Conservation (phyloP, 306 rosid genomes). For the Coriaria nepalensis region DNA sequence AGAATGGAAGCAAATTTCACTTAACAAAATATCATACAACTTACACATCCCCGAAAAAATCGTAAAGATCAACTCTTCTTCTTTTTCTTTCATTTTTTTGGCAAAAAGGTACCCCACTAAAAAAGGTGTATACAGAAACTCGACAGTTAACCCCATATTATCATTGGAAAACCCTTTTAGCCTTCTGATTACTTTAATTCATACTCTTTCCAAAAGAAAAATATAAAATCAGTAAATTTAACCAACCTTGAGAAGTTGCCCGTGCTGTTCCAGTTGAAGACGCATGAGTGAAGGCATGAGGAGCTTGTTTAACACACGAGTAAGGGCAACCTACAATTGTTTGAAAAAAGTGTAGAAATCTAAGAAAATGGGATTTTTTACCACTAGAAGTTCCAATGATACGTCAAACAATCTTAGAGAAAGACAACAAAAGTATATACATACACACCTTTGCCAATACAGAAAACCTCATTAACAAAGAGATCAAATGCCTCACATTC, state of each 20-base stretch:
- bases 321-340: constrained; percentile 55
- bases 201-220: too few species aligned
- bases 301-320: constrained; percentile 72
- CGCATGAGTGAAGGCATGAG: constrained; percentile 61
- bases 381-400: too few species aligned
- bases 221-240: not conserved
- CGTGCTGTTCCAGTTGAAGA: constrained; percentile 70
- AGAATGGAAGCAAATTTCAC: not conserved
- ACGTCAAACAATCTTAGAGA: too few species aligned
- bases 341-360: not conserved
- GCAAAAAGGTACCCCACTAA: too few species aligned
- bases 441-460: constrained; percentile 87
- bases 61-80: not conserved
- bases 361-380: too few species aligned
- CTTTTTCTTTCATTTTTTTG: too few species aligned
- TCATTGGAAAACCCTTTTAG: too few species aligned
- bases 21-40: too few species aligned
- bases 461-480: constrained; percentile 65
- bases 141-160: too few species aligned
- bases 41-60: constrained; percentile 9
- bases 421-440: too few species aligned
- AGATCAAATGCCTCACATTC: constrained; percentile 87
- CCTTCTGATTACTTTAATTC: too few species aligned
- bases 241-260: constrained; percentile 70
- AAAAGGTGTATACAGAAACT: too few species aligned